Evolutionary conservation across 371 early-diverging fungal species (phyloP), one percentile per base, ranked within the genome.

Genomic region (Umbelopsis sp.): DNA sequence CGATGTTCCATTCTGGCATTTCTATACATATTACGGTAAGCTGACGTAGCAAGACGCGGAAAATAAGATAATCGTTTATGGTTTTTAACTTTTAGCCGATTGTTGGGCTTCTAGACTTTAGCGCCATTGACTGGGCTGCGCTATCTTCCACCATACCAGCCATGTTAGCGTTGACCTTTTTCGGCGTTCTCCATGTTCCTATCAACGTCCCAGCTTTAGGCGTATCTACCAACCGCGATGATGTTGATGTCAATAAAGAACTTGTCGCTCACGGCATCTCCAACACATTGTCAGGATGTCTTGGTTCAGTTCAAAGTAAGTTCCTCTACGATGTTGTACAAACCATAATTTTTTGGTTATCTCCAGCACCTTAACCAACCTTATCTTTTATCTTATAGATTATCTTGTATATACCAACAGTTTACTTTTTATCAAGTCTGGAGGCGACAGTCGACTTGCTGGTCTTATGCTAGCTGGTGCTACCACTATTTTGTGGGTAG

Each of bases 151-250:
- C 95, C 0, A 71, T 96, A 11, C 96, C 97, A 6, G 96, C 97
- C 2, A 95, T 96, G 91, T 68, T 96, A 18, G 96, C 97, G 0
- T 80, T 97, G 68, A 91, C 95, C 8, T 97, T 98, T 74, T 98
- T 98, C 77, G 96, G 90, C 63, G 90, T 97, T 38, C 83, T 98
- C 24, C 98, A 98, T 75, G 99, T 98, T 1, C 98, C 99, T 10
- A 93, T 93, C 71, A 94, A 93, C 68, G 94, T 96, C 0, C 97
- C 97, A 16, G 97, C 97, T 2, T 83, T 96, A 65, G 95, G 95
- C 1, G 96, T 96, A 1, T 94, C 95, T 0, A 95, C 96, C 4
- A 87, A 91, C 32, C 87, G 87, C 46, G 93, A 94, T 73, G 84
- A 89, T 69, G 87, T 97, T 18, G 92, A 97, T 80, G 90, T 93